These are phyloP conservation scores for Rosa rugosa DNA, from an alignment of 306 rosid genomes.

Conservation along the genomic window DNA sequence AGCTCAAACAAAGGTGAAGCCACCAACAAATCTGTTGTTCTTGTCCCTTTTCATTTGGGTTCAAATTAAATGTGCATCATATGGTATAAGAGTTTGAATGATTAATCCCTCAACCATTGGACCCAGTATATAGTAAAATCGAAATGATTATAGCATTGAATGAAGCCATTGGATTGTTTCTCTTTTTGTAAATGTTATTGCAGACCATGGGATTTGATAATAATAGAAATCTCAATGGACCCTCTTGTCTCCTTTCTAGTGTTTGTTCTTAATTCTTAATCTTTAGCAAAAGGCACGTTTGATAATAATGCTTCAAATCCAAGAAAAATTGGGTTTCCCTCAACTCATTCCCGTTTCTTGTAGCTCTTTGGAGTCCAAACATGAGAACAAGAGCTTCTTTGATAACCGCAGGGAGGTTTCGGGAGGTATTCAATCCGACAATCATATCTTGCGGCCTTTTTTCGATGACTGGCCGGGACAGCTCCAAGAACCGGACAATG, in stretches of 20 bases:
- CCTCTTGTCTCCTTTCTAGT: background rate
- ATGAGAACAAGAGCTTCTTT: slow-evolving; percentile 39
- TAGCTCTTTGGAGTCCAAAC: slow-evolving; percentile 47
- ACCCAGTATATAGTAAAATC: background rate
- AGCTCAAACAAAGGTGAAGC: slow-evolving; percentile 50
- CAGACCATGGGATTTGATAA: slow-evolving; percentile 9
- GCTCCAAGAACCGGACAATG: slow-evolving; percentile 50
- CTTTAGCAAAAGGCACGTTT: background rate
- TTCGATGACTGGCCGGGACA: slow-evolving; percentile 95
- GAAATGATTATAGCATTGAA: slow-evolving; percentile 4
- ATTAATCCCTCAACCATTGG: background rate
- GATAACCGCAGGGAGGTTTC: slow-evolving; percentile 40
- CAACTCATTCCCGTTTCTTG: slow-evolving; percentile 12
- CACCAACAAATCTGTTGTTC: background rate
- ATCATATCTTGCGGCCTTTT: slow-evolving; percentile 78
- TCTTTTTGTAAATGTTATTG: background rate
- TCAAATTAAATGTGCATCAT: background rate
- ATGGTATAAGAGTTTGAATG: background rate
- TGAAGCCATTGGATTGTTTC: background rate
- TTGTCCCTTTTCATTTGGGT: background rate
- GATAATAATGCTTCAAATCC: slow-evolving; percentile 20
- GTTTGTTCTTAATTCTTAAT: background rate
- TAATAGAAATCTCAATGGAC: slow-evolving; percentile 8
- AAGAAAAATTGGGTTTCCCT: background rate
- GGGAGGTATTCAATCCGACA: slow-evolving; percentile 52